Percentiles rank a stretch among this genome's conserved stretches.
Evolutionary conservation across 2,329 filamentous ascomycete species (phyloP).

Genomic region (Seiridium cupressi): DNA sequence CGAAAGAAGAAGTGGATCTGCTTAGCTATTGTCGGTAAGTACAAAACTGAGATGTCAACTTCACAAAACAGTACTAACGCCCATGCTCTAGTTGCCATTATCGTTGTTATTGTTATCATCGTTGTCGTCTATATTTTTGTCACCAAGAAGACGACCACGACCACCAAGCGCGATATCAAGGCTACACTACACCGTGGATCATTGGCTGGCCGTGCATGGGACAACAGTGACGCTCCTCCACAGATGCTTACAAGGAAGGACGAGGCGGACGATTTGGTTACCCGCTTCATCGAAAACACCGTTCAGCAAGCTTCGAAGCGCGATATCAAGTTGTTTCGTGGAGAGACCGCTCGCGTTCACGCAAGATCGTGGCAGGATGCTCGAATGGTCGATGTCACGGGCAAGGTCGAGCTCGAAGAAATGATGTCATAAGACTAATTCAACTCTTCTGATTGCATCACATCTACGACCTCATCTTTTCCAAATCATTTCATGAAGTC

Average conservation of each 20-base stretch:
- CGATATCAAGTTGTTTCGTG: slow-evolving; percentile 9
- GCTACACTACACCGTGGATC: neutral
- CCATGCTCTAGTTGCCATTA: slow-evolving; percentile 44
- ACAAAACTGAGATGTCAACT: neutral
- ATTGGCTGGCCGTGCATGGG: neutral
- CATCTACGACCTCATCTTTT: too few species aligned
- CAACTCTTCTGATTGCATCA: neutral
- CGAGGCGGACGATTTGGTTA: neutral
- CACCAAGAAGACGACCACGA: slow-evolving; percentile 1
- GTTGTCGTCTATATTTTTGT: slow-evolving; percentile 33
- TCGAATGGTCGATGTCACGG: neutral
- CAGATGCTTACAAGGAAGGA: neutral
- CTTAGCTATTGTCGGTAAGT: slow-evolving; percentile 68
- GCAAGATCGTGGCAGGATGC: slow-evolving; percentile 3
- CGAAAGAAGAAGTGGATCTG: slow-evolving; percentile 98
- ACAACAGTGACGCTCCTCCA: neutral
- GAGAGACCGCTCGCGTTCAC: slow-evolving; percentile 4
- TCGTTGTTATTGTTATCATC: slow-evolving; percentile 50
- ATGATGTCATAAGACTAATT: neutral
- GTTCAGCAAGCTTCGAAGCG: slow-evolving; percentile 5
- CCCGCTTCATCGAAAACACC: neutral
- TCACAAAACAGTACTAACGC: slow-evolving; percentile 21
- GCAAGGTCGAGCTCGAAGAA: neutral
- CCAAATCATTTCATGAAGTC: too few species aligned
- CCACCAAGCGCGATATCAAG: slow-evolving; percentile 3